phyloP scores from a whole-genome alignment of 345 rosid species.

The Geranium brycei region DNA sequence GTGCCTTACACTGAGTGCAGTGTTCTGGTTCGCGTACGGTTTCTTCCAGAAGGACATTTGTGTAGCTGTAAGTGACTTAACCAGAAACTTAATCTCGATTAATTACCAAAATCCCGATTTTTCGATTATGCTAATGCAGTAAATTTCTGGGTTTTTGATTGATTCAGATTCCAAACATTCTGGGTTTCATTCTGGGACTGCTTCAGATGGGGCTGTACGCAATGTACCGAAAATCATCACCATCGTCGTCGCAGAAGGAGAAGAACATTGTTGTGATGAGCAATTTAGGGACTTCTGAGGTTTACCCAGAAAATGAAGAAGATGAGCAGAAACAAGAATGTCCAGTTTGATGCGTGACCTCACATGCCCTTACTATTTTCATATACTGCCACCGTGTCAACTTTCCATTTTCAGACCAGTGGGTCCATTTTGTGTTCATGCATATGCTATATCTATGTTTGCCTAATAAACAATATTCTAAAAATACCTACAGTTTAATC shows the following conservation, averaged over 20 bases:
- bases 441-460: no score
- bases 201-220: conserved; percentile 58
- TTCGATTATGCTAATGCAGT: no score
- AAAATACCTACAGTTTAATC: no score
- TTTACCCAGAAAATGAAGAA: conserved; percentile 9
- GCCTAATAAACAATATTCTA: no score
- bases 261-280: conserved; percentile 13
- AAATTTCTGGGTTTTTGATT: background rate
- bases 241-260: conserved; percentile 15
- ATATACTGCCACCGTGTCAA: no score
- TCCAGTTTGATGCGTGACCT: no score
- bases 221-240: conserved; percentile 25
- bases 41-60: conserved; percentile 43
- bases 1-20: conserved; percentile 69
- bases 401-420: no score
- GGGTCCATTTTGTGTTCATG: no score
- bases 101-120: no score
- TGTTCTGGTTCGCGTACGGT: conserved; percentile 77
- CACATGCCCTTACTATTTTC: no score
- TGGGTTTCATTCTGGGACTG: conserved; percentile 61
- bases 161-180: conserved; percentile 56
- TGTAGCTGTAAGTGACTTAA: conserved; percentile 47
- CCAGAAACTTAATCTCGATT: no score
- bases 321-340: background rate
- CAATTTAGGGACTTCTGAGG: conserved; percentile 18